phyloP scores from a whole-genome alignment of 257 asterid genomes.

The Salvia splendens region DNA sequence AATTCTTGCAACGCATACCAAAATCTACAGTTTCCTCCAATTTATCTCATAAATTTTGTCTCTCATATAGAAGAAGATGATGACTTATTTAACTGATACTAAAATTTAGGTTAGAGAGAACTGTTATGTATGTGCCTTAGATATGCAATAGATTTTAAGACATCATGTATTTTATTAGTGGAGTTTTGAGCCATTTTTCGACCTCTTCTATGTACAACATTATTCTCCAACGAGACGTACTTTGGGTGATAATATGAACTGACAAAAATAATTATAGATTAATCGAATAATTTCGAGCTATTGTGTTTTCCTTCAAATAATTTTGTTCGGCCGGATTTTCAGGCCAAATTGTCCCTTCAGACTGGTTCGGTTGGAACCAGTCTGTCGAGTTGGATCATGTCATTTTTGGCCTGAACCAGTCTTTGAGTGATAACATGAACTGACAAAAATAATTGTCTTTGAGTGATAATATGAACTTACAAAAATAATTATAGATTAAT shows the following conservation, averaged over 20 bases:
- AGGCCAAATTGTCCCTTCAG: no score
- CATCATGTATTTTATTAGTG: conserved; percentile 4
- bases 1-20: conserved; percentile 34
- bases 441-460: no score
- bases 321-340: no score
- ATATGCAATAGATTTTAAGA: neutral
- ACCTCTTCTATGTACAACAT: neutral
- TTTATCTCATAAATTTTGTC: conserved; percentile 1
- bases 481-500: no score
- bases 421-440: no score
- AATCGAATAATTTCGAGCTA: neutral
- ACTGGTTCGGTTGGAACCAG: no score
- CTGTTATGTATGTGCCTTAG: conserved; percentile 6
- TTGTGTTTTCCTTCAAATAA: neutral
- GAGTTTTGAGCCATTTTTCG: neutral
- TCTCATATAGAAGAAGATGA: conserved; percentile 17
- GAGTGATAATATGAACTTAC: neutral
- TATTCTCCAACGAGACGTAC: neutral
- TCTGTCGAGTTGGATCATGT: no score
- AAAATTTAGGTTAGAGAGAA: conserved; percentile 17
- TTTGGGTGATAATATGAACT: neutral
- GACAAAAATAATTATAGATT: no score
- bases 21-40: conserved; percentile 22
- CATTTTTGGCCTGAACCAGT: no score
- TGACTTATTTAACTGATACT: conserved; percentile 20